phyloP scores from a whole-genome alignment of 768 basidiomycete species.

The Pilatotrama ljubarskyi region DNA sequence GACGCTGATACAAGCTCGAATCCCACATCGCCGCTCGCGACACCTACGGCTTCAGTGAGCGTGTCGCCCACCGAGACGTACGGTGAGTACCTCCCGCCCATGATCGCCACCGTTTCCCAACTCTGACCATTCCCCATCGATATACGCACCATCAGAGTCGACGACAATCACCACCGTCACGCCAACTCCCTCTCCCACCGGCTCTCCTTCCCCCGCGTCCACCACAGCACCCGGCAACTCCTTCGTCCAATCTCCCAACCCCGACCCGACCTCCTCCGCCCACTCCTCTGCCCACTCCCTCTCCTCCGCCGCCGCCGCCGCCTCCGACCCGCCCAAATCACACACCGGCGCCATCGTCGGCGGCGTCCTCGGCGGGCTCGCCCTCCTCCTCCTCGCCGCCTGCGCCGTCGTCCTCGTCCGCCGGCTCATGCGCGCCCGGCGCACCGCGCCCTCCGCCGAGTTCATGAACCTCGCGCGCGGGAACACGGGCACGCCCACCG shows the following conservation, averaged over 20 bases:
- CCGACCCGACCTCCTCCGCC: not conserved
- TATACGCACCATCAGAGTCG: no score
- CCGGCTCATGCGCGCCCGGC: constrained; percentile 38
- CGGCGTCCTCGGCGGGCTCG: constrained; percentile 49
- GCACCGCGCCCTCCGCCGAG: constrained; percentile 59
- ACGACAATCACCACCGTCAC: no score
- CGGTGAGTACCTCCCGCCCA: no score
- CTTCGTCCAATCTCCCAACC: no score
- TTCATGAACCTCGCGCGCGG: constrained; percentile 36
- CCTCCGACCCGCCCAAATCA: not conserved
- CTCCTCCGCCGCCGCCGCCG: not conserved
- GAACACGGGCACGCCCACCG: not conserved
- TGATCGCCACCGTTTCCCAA: no score
- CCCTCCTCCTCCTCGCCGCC: constrained; percentile 34
- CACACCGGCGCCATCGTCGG: constrained; percentile 53
- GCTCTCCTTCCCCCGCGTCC: not conserved
- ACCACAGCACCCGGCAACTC: not conserved
- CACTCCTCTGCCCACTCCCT: not conserved
- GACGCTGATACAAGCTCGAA: no score
- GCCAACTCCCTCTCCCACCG: not conserved
- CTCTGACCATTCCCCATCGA: no score
- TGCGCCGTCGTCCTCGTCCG: constrained; percentile 42
- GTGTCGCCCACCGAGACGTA: no score
- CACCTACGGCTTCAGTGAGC: no score
- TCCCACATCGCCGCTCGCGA: no score